Conservation (phyloP, 1,284 basidiomycete genomes). For the Pseudozyma tsukubaensis region DNA sequence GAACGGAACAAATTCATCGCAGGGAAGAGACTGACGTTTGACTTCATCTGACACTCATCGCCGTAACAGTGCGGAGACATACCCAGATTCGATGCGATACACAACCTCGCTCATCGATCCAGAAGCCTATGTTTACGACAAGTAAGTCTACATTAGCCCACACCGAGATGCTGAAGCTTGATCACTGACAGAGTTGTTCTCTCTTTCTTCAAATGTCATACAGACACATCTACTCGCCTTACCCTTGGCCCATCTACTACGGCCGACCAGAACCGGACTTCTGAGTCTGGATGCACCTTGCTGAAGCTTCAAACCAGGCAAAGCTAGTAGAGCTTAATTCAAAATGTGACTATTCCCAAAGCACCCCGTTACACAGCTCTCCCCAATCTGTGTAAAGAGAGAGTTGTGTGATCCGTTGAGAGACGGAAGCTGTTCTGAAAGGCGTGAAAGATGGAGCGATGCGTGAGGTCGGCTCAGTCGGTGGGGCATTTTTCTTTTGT, state of each 20-base stretch:
- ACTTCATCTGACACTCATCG: too few species aligned
- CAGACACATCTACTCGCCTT: slow-evolving; percentile 54
- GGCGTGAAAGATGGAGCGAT: too few species aligned
- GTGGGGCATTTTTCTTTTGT: too few species aligned
- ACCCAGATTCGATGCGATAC: slow-evolving; percentile 43
- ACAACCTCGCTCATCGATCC: slow-evolving; percentile 46
- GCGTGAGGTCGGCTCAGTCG: too few species aligned
- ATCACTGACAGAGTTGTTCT: slow-evolving; percentile 3
- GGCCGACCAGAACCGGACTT: slow-evolving; percentile 25
- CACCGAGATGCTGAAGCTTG: neutral
- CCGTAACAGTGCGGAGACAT: slow-evolving; percentile 33
- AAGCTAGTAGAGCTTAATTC: too few species aligned
- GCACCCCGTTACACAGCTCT: too few species aligned
- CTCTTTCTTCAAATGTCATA: neutral
- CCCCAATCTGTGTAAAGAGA: too few species aligned
- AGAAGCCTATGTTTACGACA: slow-evolving; percentile 47
- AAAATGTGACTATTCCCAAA: too few species aligned
- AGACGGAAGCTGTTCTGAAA: too few species aligned
- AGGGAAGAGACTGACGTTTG: neutral
- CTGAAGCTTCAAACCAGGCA: neutral
- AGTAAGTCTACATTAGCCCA: slow-evolving; percentile 25
- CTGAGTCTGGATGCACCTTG: slow-evolving; percentile 1
- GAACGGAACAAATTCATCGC: neutral
- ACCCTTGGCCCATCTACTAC: slow-evolving; percentile 54
- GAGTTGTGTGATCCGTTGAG: too few species aligned